Percentiles rank a stretch among this genome's conserved stretches.
phyloP scores from a whole-genome alignment of 192 early-diverging fungal species.

The Kappamyces sp. region DNA sequence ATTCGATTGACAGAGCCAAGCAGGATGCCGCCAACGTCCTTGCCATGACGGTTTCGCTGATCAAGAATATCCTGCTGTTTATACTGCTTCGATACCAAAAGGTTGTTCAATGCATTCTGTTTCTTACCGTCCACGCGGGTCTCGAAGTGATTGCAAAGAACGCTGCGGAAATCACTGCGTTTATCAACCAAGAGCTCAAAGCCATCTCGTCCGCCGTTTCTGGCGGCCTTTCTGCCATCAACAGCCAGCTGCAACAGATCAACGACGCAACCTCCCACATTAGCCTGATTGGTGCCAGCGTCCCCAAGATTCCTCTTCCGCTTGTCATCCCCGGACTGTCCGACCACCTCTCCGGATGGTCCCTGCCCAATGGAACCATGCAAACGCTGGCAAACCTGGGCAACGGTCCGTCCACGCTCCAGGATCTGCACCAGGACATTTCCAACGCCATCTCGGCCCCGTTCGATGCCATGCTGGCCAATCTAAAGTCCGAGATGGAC shows the following conservation, averaged over 20 bases:
- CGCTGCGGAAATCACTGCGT: not conserved
- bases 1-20: not conserved
- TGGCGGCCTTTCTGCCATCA: not conserved
- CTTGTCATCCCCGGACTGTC: constrained; percentile 5
- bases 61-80: not conserved
- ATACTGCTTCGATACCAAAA: constrained; percentile 9
- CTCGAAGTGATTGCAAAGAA: not conserved
- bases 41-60: not conserved
- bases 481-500: not conserved
- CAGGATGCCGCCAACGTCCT: not conserved
- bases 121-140: not conserved
- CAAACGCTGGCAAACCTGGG: too few species aligned
- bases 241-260: not conserved
- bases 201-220: not conserved
- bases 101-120: not conserved
- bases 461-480: not conserved
- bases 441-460: not conserved
- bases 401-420: not conserved
- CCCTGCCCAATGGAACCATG: not conserved
- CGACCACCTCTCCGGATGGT: not conserved
- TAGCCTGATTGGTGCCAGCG: not conserved
- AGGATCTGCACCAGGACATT: not conserved
- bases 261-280: not conserved
- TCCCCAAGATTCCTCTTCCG: not conserved
- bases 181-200: not conserved